These are phyloP conservation scores for Suillus clintonianus DNA, from an alignment of 768 basidiomycete species.

Conservation along the genomic window DNA sequence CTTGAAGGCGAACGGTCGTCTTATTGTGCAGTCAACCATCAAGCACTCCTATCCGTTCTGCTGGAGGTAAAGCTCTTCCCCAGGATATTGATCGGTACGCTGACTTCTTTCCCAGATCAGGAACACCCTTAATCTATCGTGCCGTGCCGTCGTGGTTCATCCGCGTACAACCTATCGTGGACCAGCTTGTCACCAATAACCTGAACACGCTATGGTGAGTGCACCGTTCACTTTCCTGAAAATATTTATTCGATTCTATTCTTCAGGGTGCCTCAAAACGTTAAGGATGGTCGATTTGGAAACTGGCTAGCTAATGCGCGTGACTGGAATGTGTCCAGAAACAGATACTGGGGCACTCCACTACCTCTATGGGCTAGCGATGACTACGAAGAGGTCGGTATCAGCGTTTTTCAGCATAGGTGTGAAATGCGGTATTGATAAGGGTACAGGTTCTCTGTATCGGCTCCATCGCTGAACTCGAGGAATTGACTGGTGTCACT, in stretches of 20 bases:
- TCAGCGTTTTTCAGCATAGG: neutral
- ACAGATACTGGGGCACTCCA: conserved; percentile 98
- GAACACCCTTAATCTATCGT: conserved; percentile 93
- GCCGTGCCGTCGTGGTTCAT: conserved; percentile 98
- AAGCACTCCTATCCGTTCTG: conserved; percentile 96
- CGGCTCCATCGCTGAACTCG: conserved; percentile 86
- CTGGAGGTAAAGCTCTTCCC: conserved; percentile 65
- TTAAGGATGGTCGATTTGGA: conserved; percentile 92
- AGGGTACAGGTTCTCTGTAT: conserved; percentile 71
- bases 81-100: neutral
- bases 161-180: conserved; percentile 79
- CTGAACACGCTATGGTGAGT: conserved; percentile 83
- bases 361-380: conserved; percentile 96
- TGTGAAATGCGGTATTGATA: neutral
- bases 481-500: conserved; percentile 78
- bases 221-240: neutral
- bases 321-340: conserved; percentile 99
- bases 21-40: conserved; percentile 84
- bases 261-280: conserved; percentile 85
- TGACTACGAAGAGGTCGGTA: conserved; percentile 76
- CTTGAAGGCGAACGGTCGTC: conserved; percentile 81
- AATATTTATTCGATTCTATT: conserved; percentile 10
- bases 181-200: conserved; percentile 89
- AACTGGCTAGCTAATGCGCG: conserved; percentile 98
- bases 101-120: conserved; percentile 57